A percentile compares a stretch with the other conserved stretches of the same genome.
Conservation (phyloP, 352 stramenopile genomes). For the Saprolegnia parasitica region DNA sequence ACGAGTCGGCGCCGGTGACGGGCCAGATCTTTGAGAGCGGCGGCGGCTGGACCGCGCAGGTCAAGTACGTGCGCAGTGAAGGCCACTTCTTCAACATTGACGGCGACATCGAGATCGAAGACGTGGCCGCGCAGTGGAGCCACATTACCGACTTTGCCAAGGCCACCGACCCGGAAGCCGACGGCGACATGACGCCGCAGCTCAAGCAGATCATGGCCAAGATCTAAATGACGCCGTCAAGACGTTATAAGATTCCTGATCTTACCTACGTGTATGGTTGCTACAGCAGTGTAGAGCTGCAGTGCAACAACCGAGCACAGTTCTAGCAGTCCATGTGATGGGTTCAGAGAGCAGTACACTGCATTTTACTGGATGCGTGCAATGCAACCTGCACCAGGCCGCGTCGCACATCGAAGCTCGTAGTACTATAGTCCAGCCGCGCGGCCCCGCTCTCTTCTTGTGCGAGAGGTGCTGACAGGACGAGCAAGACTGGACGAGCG, state of each 20-base stretch:
- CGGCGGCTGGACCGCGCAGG: conserved; percentile 73
- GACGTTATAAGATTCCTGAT: background rate
- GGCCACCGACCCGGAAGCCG: conserved; percentile 67
- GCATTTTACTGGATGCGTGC: no score
- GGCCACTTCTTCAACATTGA: conserved; percentile 67
- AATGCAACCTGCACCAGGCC: no score
- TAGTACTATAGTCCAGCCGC: no score
- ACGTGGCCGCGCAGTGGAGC: conserved; percentile 66
- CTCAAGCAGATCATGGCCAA: conserved; percentile 79
- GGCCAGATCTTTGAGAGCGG: conserved; percentile 83
- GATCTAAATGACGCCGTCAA: conserved; percentile 40
- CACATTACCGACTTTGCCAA: conserved; percentile 73
- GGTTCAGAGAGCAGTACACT: no score
- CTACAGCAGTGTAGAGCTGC: no score
- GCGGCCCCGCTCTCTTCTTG: no score
- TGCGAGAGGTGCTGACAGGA: no score
- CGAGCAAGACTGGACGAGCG: no score
- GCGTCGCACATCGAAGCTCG: no score
- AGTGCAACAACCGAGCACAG: no score
- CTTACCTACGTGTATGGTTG: no score
- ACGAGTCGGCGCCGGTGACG: conserved; percentile 69
- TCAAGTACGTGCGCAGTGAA: conserved; percentile 72
- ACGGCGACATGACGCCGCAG: conserved; percentile 66
- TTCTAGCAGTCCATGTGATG: no score
- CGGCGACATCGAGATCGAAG: conserved; percentile 68